Percentiles rank a stretch among this genome's conserved stretches.
Evolutionary conservation across 371 early-diverging fungal species (phyloP).

Genomic region (Mucor indicus): DNA sequence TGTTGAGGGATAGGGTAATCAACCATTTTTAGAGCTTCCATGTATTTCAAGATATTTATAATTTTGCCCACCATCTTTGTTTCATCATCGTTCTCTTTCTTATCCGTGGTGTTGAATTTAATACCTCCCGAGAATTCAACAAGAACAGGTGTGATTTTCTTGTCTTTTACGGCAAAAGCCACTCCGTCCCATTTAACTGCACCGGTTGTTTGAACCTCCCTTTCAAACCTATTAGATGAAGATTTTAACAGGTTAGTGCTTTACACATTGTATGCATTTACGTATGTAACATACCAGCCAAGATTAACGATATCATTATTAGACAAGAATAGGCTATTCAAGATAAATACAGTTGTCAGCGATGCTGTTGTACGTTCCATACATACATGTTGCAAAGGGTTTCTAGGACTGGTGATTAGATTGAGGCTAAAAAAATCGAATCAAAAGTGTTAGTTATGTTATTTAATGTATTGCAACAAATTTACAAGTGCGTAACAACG

Average conservation of each 20-base stretch:
- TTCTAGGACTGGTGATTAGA: slow-evolving; percentile 7
- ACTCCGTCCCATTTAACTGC: slow-evolving; percentile 6
- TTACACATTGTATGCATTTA: slow-evolving; percentile 7
- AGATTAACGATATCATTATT: slow-evolving; percentile 7
- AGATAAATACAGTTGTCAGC: slow-evolving; percentile 6
- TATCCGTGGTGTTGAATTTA: slow-evolving; percentile 3
- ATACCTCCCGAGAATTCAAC: slow-evolving; percentile 7
- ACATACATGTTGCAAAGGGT: slow-evolving; percentile 4
- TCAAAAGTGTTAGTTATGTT: slow-evolving; percentile 7
- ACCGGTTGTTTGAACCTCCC: slow-evolving; percentile 5
- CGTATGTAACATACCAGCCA: slow-evolving; percentile 12
- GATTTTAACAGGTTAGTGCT: slow-evolving; percentile 5
- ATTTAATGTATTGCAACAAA: slow-evolving; percentile 7
- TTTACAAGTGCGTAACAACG: slow-evolving; percentile 6
- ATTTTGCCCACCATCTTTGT: slow-evolving; percentile 2
- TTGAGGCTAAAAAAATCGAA: slow-evolving; percentile 7
- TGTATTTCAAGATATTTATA: neutral
- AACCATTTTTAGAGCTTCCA: neutral
- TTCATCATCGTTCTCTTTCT: slow-evolving; percentile 4
- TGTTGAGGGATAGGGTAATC: slow-evolving; percentile 6
- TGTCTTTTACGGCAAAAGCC: slow-evolving; percentile 4
- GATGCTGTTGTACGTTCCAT: slow-evolving; percentile 4
- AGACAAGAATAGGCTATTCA: slow-evolving; percentile 6
- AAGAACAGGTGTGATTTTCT: slow-evolving; percentile 2
- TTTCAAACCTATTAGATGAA: slow-evolving; percentile 8